These are phyloP conservation scores for Epichloe festucae DNA, from an alignment of 2,329 filamentous ascomycete species.

Conservation along the genomic window DNA sequence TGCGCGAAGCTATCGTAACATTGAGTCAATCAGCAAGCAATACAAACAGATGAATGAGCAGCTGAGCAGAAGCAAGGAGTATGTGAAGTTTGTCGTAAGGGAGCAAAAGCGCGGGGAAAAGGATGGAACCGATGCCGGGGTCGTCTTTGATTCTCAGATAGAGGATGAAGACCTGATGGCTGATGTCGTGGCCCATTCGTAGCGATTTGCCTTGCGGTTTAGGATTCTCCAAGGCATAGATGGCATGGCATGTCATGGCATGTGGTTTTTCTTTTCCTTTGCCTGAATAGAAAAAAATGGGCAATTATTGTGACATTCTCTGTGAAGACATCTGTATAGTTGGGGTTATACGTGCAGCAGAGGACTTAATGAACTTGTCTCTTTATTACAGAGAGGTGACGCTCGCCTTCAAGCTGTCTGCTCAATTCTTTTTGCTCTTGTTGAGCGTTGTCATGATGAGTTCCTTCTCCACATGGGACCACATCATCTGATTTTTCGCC, in stretches of 20 bases:
- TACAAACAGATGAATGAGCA: conserved; percentile 41
- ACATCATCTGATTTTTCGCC: too few relatives aligned
- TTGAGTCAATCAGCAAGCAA: conserved; percentile 32
- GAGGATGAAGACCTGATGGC: conserved; percentile 52
- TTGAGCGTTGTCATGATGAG: too few relatives aligned
- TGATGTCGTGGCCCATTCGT: conserved; percentile 20
- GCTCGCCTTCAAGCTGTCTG: too few relatives aligned
- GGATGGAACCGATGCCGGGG: conserved; percentile 21
- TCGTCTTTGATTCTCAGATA: conserved; percentile 33
- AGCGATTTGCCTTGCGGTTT: neutral
- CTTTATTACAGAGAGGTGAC: neutral
- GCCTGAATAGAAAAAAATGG: neutral
- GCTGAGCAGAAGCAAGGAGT: conserved; percentile 42
- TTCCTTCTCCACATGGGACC: too few relatives aligned
- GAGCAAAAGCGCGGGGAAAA: conserved; percentile 35
- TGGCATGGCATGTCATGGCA: neutral
- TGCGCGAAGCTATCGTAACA: conserved; percentile 23
- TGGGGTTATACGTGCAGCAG: neutral
- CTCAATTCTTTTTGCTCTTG: too few relatives aligned
- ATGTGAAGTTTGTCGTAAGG: conserved; percentile 32
- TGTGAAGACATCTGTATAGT: neutral
- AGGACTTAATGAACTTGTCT: neutral
- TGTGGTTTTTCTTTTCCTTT: neutral
- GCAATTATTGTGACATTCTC: neutral
- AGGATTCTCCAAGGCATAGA: neutral